Base-by-base conservation (phyloP, 768 basidiomycete genomes). In the Podaxis rugospora region DNA sequence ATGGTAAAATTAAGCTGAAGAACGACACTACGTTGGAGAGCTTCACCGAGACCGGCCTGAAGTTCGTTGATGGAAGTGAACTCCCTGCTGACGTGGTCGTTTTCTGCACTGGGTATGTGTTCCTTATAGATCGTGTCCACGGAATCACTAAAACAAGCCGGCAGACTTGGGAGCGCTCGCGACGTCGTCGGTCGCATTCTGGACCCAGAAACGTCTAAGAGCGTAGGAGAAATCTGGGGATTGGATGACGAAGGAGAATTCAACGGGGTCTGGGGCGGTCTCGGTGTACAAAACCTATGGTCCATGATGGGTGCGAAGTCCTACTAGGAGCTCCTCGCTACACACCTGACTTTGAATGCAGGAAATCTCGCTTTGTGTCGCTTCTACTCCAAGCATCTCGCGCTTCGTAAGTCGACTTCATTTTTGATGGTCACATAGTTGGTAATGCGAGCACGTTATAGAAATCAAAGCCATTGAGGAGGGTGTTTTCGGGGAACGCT, bases 1-100 rank as follows among this genome's bases (percentile, higher is more conserved):
- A 86, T 59, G 85, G 86, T 16, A 83, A 86, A 68, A 87, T 89
- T 75, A 86, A 86, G 69, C 70, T 89, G 60, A 88, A 87, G 73
- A 83, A 78, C 68, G 83, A 83, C 44, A 70, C 73, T 39, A 68
- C 69, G 32, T 76, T 87, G 60, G 69, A 74, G 56, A 67, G 67
- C 14, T 81, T 84, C 66, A 78, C 73, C 7, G 63, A 74, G 51
- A 67, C 63, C 9, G 79, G 79, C 3, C 51, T 84, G 18, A 66
- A 69, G 46, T 84, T 84, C 59, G 77, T 76, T 35, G 74, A 83
- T 61, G 80, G 81, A 10, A 74, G 69, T 36, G 71, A 75, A 57
- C 66, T 82, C 9, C 52, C 72, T 10, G 80, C 80, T 16, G 83
- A 85, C 23, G 62, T 66, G 39, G 59, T 66, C n/a, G 60, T 66